Conservation (phyloP, 2,329 filamentous ascomycete genomes). For the Diaporthe destruens region DNA sequence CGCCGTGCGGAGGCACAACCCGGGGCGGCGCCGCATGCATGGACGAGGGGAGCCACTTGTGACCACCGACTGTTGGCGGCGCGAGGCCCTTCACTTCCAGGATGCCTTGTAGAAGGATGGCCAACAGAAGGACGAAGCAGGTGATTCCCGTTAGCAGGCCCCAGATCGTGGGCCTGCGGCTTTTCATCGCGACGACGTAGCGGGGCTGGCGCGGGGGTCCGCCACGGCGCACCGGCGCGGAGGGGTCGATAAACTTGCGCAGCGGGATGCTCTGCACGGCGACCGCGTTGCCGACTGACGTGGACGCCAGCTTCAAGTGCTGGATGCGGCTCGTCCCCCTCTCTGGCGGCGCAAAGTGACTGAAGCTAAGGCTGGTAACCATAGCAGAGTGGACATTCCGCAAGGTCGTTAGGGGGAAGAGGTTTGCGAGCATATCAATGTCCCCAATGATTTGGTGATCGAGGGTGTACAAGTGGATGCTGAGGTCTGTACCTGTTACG, state of each 20-base stretch:
- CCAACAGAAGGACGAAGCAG: slow-evolving; percentile 70
- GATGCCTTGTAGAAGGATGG: slow-evolving; percentile 72
- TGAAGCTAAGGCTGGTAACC: slow-evolving; percentile 72
- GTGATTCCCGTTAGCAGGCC: slow-evolving; percentile 67
- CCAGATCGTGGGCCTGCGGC: slow-evolving; percentile 63
- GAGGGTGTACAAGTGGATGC: slow-evolving; percentile 82
- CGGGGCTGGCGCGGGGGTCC: slow-evolving; percentile 66
- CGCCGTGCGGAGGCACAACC: slow-evolving; percentile 17
- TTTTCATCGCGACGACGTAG: slow-evolving; percentile 76
- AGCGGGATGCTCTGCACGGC: slow-evolving; percentile 85
- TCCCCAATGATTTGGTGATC: slow-evolving; percentile 69
- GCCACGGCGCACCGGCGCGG: slow-evolving; percentile 51
- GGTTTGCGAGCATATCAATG: slow-evolving; percentile 64
- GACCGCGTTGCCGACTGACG: slow-evolving; percentile 83
- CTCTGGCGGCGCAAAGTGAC: slow-evolving; percentile 67
- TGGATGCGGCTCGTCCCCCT: slow-evolving; percentile 62
- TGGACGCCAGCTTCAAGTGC: slow-evolving; percentile 82
- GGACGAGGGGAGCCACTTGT: slow-evolving; percentile 64
- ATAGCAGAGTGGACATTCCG: slow-evolving; percentile 67
- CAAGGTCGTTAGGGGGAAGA: slow-evolving; percentile 66
- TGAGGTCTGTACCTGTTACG: slow-evolving; percentile 82
- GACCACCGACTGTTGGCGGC: slow-evolving; percentile 68
- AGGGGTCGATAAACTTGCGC: slow-evolving; percentile 56
- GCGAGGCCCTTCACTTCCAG: slow-evolving; percentile 72
- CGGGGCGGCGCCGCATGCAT: slow-evolving; percentile 38